These are phyloP conservation scores for Candida labiduridarum DNA, from an alignment of 1,139 yeast genomes.

Conservation along the genomic window DNA sequence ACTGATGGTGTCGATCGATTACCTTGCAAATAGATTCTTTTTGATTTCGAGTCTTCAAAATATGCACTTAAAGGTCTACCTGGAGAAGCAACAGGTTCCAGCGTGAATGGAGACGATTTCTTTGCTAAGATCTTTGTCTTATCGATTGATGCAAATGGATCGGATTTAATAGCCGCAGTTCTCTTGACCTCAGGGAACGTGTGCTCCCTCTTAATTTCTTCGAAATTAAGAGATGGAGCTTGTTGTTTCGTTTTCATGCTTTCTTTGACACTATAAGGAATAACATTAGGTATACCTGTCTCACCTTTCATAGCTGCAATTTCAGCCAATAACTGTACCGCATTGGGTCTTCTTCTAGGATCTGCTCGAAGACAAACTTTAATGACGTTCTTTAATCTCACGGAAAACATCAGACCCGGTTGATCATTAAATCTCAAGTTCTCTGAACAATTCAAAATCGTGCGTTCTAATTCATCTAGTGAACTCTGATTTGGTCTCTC, in stretches of 20 bases:
- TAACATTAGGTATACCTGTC: conserved; percentile 53
- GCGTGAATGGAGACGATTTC: conserved; percentile 11
- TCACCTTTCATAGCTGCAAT: conserved; percentile 61
- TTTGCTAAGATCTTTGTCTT: conserved; percentile 27
- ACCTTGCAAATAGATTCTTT: conserved; percentile 16
- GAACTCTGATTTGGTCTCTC: conserved; percentile 58
- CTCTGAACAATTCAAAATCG: conserved; percentile 36
- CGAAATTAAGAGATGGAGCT: neutral
- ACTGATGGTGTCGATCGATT: conserved; percentile 30
- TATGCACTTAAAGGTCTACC: conserved; percentile 18
- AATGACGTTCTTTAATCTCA: conserved; percentile 58
- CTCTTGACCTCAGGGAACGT: neutral
- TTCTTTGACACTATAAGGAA: conserved; percentile 36
- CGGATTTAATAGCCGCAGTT: conserved; percentile 17
- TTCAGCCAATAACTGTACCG: conserved; percentile 70
- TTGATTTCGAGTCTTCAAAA: conserved; percentile 12
- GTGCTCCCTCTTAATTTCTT: neutral
- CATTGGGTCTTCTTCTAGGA: conserved; percentile 73
- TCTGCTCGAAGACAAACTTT: conserved; percentile 65
- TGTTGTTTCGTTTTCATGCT: conserved; percentile 10
- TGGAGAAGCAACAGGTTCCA: conserved; percentile 11
- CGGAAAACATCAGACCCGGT: conserved; percentile 42
- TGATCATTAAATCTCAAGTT: conserved; percentile 38
- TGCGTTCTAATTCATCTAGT: conserved; percentile 42
- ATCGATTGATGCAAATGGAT: conserved; percentile 45